Percentiles rank a stretch among this genome's conserved stretches.
Conservation (phyloP, 306 rosid species). For the Notholithocarpus densiflorus region DNA sequence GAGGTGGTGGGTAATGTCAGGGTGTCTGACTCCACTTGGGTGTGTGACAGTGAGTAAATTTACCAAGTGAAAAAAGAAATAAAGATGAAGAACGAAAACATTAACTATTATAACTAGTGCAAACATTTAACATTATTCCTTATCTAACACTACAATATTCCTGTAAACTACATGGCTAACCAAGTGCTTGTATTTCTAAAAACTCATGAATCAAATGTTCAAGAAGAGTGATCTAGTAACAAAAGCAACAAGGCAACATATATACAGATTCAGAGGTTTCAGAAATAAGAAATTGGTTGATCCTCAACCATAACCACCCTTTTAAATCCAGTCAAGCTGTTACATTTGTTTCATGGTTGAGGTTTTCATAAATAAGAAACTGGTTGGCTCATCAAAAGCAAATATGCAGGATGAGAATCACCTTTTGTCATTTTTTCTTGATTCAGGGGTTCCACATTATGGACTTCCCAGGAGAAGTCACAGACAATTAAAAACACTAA, state of each 20-base stretch:
- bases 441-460: neutral
- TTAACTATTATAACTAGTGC: neutral
- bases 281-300: neutral
- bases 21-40: neutral
- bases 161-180: neutral
- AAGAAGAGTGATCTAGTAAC: neutral
- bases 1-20: neutral
- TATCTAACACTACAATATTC: neutral
- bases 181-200: neutral
- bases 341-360: neutral
- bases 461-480: no score
- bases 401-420: neutral
- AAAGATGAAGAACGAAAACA: no score
- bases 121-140: neutral
- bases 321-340: neutral
- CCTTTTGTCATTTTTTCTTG: neutral
- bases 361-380: neutral
- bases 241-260: neutral
- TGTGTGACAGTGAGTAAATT: neutral
- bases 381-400: neutral
- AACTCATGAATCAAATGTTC: neutral
- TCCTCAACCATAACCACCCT: neutral
- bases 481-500: no score
- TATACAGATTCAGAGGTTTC: neutral
- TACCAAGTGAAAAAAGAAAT: no score